Base-by-base conservation (phyloP, 176 grass and related monocot genomes). In the Luzula sylvatica region DNA sequence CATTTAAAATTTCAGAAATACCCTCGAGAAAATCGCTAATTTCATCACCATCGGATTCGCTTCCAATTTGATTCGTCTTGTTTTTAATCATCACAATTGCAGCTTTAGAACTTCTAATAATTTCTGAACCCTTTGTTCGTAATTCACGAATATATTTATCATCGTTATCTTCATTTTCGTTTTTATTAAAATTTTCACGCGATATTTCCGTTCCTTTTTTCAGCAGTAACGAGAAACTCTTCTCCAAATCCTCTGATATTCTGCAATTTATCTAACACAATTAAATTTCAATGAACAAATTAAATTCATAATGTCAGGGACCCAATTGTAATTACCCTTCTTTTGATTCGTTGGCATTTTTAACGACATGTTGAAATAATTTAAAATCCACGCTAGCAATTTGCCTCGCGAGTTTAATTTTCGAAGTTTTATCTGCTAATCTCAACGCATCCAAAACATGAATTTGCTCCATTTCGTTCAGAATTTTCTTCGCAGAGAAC, bases 401-500 rank as follows among this genome's bases (percentile, higher is more conserved):
- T 52, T 98, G 85, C 53, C 82, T 80, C 52, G 68, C 75, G 71
- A 90, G 78, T 63, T 55, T 76, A 72, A 23, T 79, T 68, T 87
- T 98, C 47, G 86, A 81, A 8, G 52, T 22, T 67, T 98, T 87
- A 12, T 89, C 63, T 15, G 78, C 81, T 38, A 80, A 79, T 65
- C 55, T 30, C 39, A 90, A 79, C 60, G 81, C 92, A 61, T 80
- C 78, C 20, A 98, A 61, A 77, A 98, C 61, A 77, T 98, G 92
- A 29, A 43, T 57, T 23, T 98, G 92, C 16, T 78, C 68, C 63
- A 90, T 80, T 68, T 90, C 92, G 27, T 61, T 42, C 38, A 98
- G 56, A 52, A 86, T 69, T 55, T 86, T 98, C 64, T 98, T 98
- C 27, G 81, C 71, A 65, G 75, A 65, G 70, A 49, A 67, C 26